Evolutionary conservation across 768 basidiomycete genomes (phyloP), one percentile per base, ranked within the genome.

Genomic region (Suillus subalutaceus): DNA sequence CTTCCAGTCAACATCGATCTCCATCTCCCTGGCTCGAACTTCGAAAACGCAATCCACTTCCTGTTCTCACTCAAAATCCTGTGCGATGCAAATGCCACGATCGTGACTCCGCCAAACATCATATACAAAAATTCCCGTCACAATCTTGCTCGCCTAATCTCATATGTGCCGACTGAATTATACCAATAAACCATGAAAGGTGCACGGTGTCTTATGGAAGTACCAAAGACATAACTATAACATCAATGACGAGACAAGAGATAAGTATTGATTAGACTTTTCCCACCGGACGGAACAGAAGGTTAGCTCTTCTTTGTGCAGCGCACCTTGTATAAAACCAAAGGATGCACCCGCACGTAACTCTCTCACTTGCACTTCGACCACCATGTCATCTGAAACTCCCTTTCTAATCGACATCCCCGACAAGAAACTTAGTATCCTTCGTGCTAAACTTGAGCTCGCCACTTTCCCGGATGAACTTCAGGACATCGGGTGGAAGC

Each of bases 381-480:
- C 52, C 60, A 69, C 67, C 65, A 76, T 76, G 77, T 12, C 72
- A 12, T 41, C 58, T 41, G 85, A 85, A 66, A 67, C 69, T 4
- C 75, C 81, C 0, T 90, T 88, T 82, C 79, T 70, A 43, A 81
- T 90, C 50, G 63, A 79, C 10, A 70, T 90, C n/a, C 65, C 86
- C 0, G 84, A 85, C 48, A 70, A 71, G 2, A 71, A 79, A 18
- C 73, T 90, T 30, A 71, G 73, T 0, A 41, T 75, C 18, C 78
- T 89, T 15, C 73, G 73, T 8, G 70, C 73, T 53, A 89, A 87
- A 67, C 84, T 90, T 18, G 77, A 75, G 0, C 77, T 85, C 20
- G 71, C 81, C 0, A 76, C 73, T 1, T 80, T 88, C 23, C 88
- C 89, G 0, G 85, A 88, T 69, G 88, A 89, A 66, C 78, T 90